Evolutionary conservation across 1,139 yeast genomes (phyloP).

Genomic region (Wickerhamiella infanticola): DNA sequence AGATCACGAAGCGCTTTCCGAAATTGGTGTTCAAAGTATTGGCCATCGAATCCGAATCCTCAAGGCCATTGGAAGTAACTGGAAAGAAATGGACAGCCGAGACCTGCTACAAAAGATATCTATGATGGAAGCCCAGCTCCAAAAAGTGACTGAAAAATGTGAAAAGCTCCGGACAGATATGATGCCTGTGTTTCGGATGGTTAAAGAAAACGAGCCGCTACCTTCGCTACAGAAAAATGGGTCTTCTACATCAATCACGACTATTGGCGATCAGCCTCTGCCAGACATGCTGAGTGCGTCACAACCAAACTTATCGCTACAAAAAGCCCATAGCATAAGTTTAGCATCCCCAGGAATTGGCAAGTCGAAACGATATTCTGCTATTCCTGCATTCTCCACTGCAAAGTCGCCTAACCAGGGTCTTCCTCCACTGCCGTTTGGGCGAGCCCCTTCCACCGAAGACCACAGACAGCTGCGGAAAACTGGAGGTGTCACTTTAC

Average conservation of each 20-base stretch:
- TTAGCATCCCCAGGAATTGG: neutral
- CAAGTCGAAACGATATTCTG: neutral
- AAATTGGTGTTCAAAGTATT: conserved; percentile 26
- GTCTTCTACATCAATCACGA: neutral
- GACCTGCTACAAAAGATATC: conserved; percentile 24
- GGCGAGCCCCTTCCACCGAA: neutral
- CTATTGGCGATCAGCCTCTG: neutral
- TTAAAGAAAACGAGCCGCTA: conserved; percentile 29
- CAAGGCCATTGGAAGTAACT: conserved; percentile 18
- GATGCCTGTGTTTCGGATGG: conserved; percentile 26
- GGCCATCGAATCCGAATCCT: conserved; percentile 29
- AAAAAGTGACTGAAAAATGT: conserved; percentile 21
- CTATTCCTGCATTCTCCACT: neutral
- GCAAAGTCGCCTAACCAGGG: neutral
- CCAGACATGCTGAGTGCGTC: neutral
- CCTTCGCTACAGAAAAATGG: conserved; percentile 23
- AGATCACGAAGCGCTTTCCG: conserved; percentile 26
- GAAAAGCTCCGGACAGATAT: conserved; percentile 27
- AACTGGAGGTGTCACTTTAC: neutral
- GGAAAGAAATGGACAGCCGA: neutral
- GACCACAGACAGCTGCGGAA: neutral
- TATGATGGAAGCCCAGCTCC: conserved; percentile 24
- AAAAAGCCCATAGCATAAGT: conserved; percentile 2
- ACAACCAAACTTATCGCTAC: neutral
- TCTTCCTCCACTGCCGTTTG: neutral